These are phyloP conservation scores for Conticribra guillardii DNA, from an alignment of 108 stramenopile genomes.

Conservation along the genomic window DNA sequence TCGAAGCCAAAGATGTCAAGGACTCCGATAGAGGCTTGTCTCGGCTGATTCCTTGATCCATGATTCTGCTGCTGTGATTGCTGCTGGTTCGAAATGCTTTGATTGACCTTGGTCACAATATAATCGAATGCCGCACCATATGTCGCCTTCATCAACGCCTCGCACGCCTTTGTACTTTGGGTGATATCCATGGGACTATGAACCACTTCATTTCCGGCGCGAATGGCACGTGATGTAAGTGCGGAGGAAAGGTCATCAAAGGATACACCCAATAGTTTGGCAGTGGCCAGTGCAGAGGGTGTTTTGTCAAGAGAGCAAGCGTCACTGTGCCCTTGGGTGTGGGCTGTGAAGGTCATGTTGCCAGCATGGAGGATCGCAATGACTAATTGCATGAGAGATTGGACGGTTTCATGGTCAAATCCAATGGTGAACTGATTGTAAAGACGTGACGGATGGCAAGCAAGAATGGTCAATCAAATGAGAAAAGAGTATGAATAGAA, in stretches of 20 bases:
- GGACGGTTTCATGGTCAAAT: conserved; percentile 62
- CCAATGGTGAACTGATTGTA: conserved; percentile 76
- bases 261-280: conserved; percentile 74
- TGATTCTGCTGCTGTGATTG: conserved; percentile 13
- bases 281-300: conserved; percentile 67
- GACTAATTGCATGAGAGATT: conserved; percentile 76
- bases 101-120: conserved; percentile 88
- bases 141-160: conserved; percentile 94
- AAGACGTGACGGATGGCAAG: background rate
- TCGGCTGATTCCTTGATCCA: conserved; percentile 15
- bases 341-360: conserved; percentile 82
- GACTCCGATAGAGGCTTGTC: conserved; percentile 88
- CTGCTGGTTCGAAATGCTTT: conserved; percentile 56
- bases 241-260: conserved; percentile 80
- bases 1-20: conserved; percentile 98
- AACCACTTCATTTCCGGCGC: conserved; percentile 79
- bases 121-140: conserved; percentile 94
- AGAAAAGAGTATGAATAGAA: no score
- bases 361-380: conserved; percentile 80
- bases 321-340: conserved; percentile 51
- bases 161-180: conserved; percentile 84
- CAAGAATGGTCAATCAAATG: background rate
- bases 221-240: conserved; percentile 76
- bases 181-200: conserved; percentile 73
- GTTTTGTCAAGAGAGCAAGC: conserved; percentile 73